These are phyloP conservation scores for Suillus cothurnatus DNA, from an alignment of 768 basidiomycete species.

Conservation along the genomic window DNA sequence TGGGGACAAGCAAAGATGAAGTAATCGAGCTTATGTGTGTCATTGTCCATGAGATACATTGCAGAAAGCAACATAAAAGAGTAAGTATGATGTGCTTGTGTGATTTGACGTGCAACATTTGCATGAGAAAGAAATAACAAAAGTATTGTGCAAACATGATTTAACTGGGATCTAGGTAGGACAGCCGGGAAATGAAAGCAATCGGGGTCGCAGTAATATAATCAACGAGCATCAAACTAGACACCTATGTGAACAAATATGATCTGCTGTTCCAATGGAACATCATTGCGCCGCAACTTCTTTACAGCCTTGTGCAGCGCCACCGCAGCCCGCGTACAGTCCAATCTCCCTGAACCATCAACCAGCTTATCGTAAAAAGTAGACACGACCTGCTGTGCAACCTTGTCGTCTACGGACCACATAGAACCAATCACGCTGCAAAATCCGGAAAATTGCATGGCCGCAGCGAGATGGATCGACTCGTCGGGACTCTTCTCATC, in stretches of 20 bases:
- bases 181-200: too few species aligned
- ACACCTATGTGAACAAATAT: conserved; percentile 7
- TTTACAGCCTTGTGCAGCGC: conserved; percentile 1
- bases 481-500: too few species aligned
- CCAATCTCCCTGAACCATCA: not conserved
- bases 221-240: not conserved
- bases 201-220: conserved; percentile 35
- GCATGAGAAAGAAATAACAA: conserved; percentile 46
- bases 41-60: too few species aligned
- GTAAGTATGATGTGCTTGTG: too few species aligned
- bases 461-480: not conserved
- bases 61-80: too few species aligned
- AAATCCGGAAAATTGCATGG: not conserved
- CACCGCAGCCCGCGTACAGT: not conserved
- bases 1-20: too few species aligned
- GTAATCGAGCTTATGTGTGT: too few species aligned
- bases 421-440: not conserved
- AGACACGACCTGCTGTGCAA: not conserved
- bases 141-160: too few species aligned
- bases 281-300: not conserved
- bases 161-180: too few species aligned
- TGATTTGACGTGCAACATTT: conserved; percentile 57
- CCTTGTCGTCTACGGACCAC: not conserved
- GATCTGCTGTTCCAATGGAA: conserved; percentile 1
- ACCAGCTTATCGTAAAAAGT: not conserved